Percentiles rank a stretch among this genome's conserved stretches.
phyloP scores from a whole-genome alignment of 169 alveolate genomes.

The Plasmodium fragile region DNA sequence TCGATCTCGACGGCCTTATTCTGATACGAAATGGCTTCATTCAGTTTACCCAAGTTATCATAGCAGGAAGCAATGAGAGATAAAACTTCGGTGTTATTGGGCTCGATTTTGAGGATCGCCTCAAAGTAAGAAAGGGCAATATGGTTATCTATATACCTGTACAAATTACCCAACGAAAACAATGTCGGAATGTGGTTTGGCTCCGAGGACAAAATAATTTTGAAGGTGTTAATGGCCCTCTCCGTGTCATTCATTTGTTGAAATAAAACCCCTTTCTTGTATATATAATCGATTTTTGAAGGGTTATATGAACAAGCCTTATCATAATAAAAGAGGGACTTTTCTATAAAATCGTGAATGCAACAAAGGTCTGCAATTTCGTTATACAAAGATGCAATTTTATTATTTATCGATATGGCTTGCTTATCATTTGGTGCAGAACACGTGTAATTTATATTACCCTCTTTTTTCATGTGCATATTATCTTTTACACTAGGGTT shows the following conservation, averaged over 20 bases:
- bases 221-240: slow-evolving; percentile 63
- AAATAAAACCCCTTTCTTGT: slow-evolving; percentile 71
- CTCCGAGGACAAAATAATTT: slow-evolving; percentile 23
- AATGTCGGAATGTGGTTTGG: slow-evolving; percentile 57
- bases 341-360: slow-evolving; percentile 70
- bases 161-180: slow-evolving; percentile 66
- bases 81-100: slow-evolving; percentile 65
- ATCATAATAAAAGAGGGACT: slow-evolving; percentile 58
- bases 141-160: slow-evolving; percentile 59
- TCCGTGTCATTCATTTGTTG: slow-evolving; percentile 72
- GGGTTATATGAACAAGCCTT: slow-evolving; percentile 71
- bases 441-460: background rate
- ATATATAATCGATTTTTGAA: slow-evolving; percentile 63
- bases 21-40: slow-evolving; percentile 73
- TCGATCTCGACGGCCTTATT: slow-evolving; percentile 70
- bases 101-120: slow-evolving; percentile 71
- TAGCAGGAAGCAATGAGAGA: slow-evolving; percentile 70
- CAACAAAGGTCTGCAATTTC: slow-evolving; percentile 73
- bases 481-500: slow-evolving; percentile 1
- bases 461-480: background rate
- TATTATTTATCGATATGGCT: slow-evolving; percentile 29
- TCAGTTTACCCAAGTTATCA: slow-evolving; percentile 49
- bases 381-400: slow-evolving; percentile 67
- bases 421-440: background rate
- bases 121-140: slow-evolving; percentile 72